These are phyloP conservation scores for Corchorus olitorius DNA, from an alignment of 345 rosid genomes.

Conservation along the genomic window DNA sequence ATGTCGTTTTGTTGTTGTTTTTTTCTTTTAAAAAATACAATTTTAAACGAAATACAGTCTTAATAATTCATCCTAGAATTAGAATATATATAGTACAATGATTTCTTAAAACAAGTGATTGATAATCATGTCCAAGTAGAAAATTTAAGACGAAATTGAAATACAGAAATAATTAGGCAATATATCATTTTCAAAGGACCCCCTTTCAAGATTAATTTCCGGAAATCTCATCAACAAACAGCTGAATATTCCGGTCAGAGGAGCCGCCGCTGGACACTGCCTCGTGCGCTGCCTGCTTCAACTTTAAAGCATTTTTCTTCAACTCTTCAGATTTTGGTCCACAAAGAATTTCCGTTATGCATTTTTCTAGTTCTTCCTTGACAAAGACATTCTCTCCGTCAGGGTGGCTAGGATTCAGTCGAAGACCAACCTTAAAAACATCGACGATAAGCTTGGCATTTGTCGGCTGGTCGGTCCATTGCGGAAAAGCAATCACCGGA, in stretches of 20 bases:
- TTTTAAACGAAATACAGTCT: too few relatives aligned
- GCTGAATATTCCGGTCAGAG: conserved; percentile 47
- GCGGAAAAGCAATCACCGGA: conserved; percentile 51
- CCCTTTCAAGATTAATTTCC: background rate
- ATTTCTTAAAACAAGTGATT: too few relatives aligned
- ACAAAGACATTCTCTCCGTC: conserved; percentile 26
- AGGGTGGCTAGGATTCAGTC: conserved; percentile 25
- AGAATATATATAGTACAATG: too few relatives aligned
- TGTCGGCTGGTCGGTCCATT: conserved; percentile 60
- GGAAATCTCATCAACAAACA: conserved; percentile 41
- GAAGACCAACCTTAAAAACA: conserved; percentile 46
- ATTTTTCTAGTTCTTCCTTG: conserved; percentile 34
- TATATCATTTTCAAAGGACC: background rate
- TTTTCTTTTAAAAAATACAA: too few relatives aligned
- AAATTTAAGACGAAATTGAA: too few relatives aligned
- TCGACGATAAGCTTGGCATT: conserved; percentile 50
- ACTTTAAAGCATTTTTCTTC: conserved; percentile 31
- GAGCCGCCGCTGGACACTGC: conserved; percentile 44
- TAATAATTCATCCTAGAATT: too few relatives aligned
- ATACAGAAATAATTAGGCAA: too few relatives aligned
- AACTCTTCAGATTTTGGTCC: conserved; percentile 26
- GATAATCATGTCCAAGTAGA: too few relatives aligned
- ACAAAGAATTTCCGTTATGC: conserved; percentile 25
- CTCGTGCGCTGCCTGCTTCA: conserved; percentile 41
- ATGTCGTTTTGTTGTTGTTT: too few relatives aligned